A percentile compares a stretch with the other conserved stretches of the same genome.
Conservation (phyloP, 176 grass and related monocot genomes). For the Avena sativa region DNA sequence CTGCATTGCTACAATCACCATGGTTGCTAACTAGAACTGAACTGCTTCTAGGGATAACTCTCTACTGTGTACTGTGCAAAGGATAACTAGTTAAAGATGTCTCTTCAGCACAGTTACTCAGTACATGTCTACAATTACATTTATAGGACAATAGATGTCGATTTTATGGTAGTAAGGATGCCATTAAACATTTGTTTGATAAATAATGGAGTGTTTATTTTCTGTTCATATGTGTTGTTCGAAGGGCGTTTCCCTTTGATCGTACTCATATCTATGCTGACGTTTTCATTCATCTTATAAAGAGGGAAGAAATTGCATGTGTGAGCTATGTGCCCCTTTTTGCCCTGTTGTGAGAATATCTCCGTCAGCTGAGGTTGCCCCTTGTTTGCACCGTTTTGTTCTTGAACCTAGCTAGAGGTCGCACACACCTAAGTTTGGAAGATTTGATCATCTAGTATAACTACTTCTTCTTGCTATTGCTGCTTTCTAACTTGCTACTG, state of each 20-base stretch:
- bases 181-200: neutral
- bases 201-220: conserved; percentile 22
- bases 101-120: neutral
- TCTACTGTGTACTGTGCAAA: too few species aligned
- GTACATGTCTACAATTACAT: neutral
- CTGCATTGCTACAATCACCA: too few species aligned
- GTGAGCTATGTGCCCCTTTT: neutral
- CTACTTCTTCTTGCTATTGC: too few species aligned
- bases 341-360: neutral
- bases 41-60: neutral
- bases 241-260: conserved; percentile 16
- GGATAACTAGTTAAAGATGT: neutral
- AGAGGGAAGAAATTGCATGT: neutral
- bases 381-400: neutral
- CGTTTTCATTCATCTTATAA: neutral
- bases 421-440: neutral
- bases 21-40: neutral
- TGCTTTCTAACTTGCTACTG: too few species aligned
- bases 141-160: neutral
- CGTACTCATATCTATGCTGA: neutral
- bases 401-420: neutral
- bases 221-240: neutral
- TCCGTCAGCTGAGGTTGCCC: neutral
- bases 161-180: conserved; percentile 5
- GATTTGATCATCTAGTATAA: neutral